Evolutionary conservation across 2,329 filamentous ascomycete genomes (phyloP).

Genomic region (Xylaria sp.): DNA sequence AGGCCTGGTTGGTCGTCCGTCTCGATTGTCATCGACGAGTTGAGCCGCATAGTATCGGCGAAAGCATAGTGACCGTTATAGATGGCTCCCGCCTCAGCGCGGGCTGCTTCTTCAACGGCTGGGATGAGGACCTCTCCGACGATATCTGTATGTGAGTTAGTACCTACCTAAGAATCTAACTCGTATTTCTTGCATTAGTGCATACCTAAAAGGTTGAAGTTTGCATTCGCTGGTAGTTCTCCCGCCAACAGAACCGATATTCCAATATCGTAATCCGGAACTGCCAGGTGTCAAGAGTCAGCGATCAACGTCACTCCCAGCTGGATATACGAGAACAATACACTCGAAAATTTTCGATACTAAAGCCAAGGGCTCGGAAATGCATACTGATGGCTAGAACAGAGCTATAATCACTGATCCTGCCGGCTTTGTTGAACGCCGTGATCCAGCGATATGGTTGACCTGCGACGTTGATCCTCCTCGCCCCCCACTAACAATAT

Average conservation of each 20-base stretch:
- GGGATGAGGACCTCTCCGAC: conserved; percentile 48
- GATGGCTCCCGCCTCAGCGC: conserved; percentile 45
- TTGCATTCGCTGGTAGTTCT: conserved; percentile 45
- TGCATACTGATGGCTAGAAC: conserved; percentile 51
- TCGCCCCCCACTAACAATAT: conserved; percentile 49
- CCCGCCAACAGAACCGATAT: conserved; percentile 55
- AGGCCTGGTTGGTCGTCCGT: conserved; percentile 49
- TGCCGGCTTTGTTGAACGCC: conserved; percentile 56
- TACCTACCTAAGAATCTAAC: neutral
- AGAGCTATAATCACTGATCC: conserved; percentile 54
- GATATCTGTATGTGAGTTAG: conserved; percentile 42
- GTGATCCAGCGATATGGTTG: conserved; percentile 51
- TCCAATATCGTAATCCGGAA: conserved; percentile 58
- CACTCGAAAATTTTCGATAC: neutral
- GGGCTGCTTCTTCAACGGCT: conserved; percentile 47
- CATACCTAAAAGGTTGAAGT: conserved; percentile 47
- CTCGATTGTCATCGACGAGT: conserved; percentile 48
- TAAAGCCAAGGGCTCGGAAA: neutral
- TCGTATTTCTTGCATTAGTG: neutral
- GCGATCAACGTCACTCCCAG: neutral
- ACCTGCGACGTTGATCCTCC: conserved; percentile 44
- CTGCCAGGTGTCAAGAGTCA: conserved; percentile 9
- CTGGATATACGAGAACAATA: neutral
- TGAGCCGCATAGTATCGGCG: conserved; percentile 40
- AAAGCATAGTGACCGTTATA: conserved; percentile 47